These are phyloP conservation scores for Chloranthus sessilifolius DNA, from an alignment of 164 flowering plant species.

Conservation along the genomic window DNA sequence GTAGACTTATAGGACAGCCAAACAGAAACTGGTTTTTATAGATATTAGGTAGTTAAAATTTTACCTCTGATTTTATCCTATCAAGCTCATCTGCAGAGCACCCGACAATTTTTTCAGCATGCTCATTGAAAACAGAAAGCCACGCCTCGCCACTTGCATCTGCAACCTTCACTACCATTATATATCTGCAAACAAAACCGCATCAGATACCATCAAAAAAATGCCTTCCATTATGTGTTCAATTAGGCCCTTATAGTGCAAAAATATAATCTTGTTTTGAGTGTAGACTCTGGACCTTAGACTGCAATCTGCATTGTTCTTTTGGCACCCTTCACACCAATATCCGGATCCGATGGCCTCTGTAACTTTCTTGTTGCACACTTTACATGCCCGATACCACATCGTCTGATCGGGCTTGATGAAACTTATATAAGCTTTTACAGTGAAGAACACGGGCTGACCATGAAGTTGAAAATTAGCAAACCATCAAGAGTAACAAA, in stretches of 20 bases:
- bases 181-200: slow-evolving; percentile 44
- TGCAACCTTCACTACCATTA: slow-evolving; percentile 56
- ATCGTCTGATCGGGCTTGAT: slow-evolving; percentile 88
- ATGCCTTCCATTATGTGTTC: too few relatives aligned
- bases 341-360: slow-evolving; percentile 85
- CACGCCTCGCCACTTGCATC: slow-evolving; percentile 86
- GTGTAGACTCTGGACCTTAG: slow-evolving; percentile 60
- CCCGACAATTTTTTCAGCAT: slow-evolving; percentile 81
- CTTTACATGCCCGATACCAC: slow-evolving; percentile 95
- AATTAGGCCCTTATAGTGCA: too few relatives aligned
- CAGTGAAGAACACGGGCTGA: slow-evolving; percentile 67
- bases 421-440: slow-evolving; percentile 56
- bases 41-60: background rate
- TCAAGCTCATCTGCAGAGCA: slow-evolving; percentile 94
- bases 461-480: slow-evolving; percentile 7
- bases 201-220: too few relatives aligned
- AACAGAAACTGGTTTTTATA: too few relatives aligned
- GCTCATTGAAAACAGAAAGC: slow-evolving; percentile 78
- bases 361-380: slow-evolving; percentile 92
- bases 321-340: slow-evolving; percentile 96
- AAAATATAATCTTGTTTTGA: background rate
- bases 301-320: slow-evolving; percentile 61
- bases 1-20: too few relatives aligned
- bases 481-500: background rate
- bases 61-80: slow-evolving; percentile 61